Evolutionary conservation across 1,139 yeast genomes (phyloP).

Genomic region (Maudiozyma humilis): DNA sequence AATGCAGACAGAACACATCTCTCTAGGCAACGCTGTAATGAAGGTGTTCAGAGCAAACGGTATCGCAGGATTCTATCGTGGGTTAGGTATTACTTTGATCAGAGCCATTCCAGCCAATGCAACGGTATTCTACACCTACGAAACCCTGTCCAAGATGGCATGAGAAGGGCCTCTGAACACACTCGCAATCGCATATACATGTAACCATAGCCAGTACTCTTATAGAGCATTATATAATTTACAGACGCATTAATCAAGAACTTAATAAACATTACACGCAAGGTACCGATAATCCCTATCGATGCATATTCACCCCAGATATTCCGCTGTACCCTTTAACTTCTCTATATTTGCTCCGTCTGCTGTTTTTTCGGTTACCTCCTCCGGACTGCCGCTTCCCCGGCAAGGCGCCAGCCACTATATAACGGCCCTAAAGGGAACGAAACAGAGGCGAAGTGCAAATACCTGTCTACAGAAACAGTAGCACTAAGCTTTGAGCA

Average conservation of each 20-base stretch:
- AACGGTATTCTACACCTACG: conserved; percentile 72
- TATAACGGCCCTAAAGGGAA: background rate
- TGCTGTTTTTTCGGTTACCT: background rate
- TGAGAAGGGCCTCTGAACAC: background rate
- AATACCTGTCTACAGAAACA: too few relatives aligned
- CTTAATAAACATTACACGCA: background rate
- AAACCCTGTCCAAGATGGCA: conserved; percentile 37
- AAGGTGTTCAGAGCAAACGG: conserved; percentile 37
- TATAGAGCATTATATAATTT: background rate
- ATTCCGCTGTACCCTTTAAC: too few relatives aligned
- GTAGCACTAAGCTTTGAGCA: too few relatives aligned
- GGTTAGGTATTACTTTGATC: conserved; percentile 71
- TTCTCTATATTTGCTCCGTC: background rate
- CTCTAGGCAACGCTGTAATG: conserved; percentile 31
- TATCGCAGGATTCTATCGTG: conserved; percentile 64
- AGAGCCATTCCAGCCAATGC: conserved; percentile 91
- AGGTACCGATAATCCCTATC: conserved; percentile 2
- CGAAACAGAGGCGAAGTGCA: background rate
- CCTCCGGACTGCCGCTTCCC: background rate
- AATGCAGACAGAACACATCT: conserved; percentile 54
- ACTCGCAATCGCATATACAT: background rate
- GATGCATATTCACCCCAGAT: too few relatives aligned
- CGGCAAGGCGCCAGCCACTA: background rate
- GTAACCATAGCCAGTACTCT: background rate
- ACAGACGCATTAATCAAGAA: background rate